Evolutionary conservation across 2,329 filamentous ascomycete genomes (phyloP), one percentile per base, ranked within the genome.

Genomic region (Penicillium freii): DNA sequence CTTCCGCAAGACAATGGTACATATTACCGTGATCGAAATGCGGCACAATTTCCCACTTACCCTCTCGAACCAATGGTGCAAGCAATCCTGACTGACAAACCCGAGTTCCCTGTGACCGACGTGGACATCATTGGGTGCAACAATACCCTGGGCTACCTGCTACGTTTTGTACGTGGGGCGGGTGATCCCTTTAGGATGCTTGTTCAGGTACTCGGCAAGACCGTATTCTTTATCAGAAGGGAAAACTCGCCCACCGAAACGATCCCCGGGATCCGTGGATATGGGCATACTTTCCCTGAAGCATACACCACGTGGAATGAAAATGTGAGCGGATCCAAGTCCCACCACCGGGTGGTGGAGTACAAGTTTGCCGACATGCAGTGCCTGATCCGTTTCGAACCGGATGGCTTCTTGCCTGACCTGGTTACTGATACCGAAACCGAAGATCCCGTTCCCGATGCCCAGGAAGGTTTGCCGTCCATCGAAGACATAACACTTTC

Each of bases 211-310:
- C 71, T 89, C 1, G 80, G 79, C 1, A 75, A 79, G 1, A 85
- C 84, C 0, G 78, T 88, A 0, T 87, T 90, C 71, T 80, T 91
- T 48, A 70, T 87, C 13, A 82, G 87, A 1, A 78, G 82, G 23
- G 86, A 88, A 64, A 85, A 83, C 44, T 80, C 82, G 0, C 84
- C 86, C 0, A 81, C 70, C 0, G 84, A 87, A 62, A 66, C 77
- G 0, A 84, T 90, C 5, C 62, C 73, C 0, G 77, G 77, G n/a
- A 73, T 90, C 0, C 63, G 64, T 17, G 88, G 87, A 0, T 89
- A 79, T 62, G 87, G 87, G 0, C 86, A 90, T 62, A 80, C 83
- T 0, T 90, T 91, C 61, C 85, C 84, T 0, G 84, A 89, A 47
- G 77, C 78, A 1, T 86, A 89, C 65, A 90, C 88, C 0, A 83